Evolutionary conservation across 176 grass and related monocot genomes (phyloP).

Genomic region (Elymus sibiricus): DNA sequence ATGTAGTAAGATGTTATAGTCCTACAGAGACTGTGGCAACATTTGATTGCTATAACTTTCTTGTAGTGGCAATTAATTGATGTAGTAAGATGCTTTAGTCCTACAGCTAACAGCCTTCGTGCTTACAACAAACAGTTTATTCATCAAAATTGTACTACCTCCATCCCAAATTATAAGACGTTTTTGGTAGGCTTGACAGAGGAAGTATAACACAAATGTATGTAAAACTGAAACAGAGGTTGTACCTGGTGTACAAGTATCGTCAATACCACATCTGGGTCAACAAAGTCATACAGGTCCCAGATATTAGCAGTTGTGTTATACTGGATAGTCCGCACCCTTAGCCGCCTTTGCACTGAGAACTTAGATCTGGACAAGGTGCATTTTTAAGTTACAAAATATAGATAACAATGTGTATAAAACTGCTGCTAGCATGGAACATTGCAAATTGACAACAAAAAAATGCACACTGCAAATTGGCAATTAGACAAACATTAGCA

Average conservation of each 20-base stretch:
- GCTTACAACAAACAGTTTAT: slow-evolving; percentile 18
- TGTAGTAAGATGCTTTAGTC: not conserved
- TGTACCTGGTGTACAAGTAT: slow-evolving; percentile 94
- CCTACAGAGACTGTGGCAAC: not conserved
- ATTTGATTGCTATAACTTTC: not conserved
- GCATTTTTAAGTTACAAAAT: slow-evolving; percentile 22
- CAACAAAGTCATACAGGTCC: slow-evolving; percentile 93
- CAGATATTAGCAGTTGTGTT: slow-evolving; percentile 73
- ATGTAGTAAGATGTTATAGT: not conserved
- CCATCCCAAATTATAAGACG: too few relatives aligned
- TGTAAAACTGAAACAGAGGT: not conserved
- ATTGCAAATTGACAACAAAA: not conserved
- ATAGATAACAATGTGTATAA: slow-evolving; percentile 7
- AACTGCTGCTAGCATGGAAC: slow-evolving; percentile 7
- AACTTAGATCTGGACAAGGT: slow-evolving; percentile 64
- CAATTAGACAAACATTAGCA: slow-evolving; percentile 5
- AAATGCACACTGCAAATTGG: not conserved
- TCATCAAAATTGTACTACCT: slow-evolving; percentile 1
- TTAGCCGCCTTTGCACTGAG: slow-evolving; percentile 73
- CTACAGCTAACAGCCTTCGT: not conserved
- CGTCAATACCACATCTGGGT: slow-evolving; percentile 80
- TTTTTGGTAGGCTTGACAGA: too few relatives aligned
- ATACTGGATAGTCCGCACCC: slow-evolving; percentile 88
- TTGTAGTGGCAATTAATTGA: not conserved
- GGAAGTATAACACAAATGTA: not conserved